Conservation (phyloP, 2,329 filamentous ascomycete species). For the Amauroascus verrucosus region DNA sequence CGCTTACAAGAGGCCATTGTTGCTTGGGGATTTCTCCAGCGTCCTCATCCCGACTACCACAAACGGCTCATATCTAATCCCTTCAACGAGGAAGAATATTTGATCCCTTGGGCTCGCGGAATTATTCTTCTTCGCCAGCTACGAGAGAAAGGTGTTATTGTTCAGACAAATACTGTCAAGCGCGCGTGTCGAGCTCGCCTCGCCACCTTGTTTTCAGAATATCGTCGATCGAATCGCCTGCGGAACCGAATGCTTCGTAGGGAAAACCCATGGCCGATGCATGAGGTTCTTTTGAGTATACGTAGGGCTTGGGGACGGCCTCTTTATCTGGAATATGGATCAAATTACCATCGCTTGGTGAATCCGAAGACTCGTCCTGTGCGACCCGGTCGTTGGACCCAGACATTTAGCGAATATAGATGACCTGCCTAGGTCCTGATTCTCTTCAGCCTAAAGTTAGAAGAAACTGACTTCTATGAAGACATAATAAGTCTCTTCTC, state of each 20-base stretch:
- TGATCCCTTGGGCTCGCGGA: conserved; percentile 33
- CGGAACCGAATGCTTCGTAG: conserved; percentile 30
- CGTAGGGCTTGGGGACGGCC: conserved; percentile 27
- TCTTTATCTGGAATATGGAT: conserved; percentile 23
- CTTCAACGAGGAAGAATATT: conserved; percentile 17
- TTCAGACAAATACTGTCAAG: conserved; percentile 24
- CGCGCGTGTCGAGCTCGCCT: conserved; percentile 30
- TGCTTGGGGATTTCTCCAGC: conserved; percentile 40
- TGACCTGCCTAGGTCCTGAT: background rate
- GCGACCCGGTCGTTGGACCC: background rate
- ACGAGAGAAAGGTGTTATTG: conserved; percentile 27
- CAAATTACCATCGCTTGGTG: conserved; percentile 17
- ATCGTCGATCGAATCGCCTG: conserved; percentile 23
- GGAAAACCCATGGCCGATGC: conserved; percentile 28
- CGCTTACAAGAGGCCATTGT: conserved; percentile 40
- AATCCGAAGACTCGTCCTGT: conserved; percentile 11
- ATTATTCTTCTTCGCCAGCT: conserved; percentile 32
- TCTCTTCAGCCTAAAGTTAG: background rate
- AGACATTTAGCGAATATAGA: background rate
- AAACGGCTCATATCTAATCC: conserved; percentile 16
- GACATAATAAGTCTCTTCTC: background rate
- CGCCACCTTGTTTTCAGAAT: conserved; percentile 28
- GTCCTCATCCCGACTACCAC: conserved; percentile 20
- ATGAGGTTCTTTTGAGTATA: conserved; percentile 27
- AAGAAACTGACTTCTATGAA: background rate